Evolutionary conservation across 495 filamentous ascomycete species (phyloP), one percentile per base, ranked within the genome.

Genomic region (Penicillium paxilli): DNA sequence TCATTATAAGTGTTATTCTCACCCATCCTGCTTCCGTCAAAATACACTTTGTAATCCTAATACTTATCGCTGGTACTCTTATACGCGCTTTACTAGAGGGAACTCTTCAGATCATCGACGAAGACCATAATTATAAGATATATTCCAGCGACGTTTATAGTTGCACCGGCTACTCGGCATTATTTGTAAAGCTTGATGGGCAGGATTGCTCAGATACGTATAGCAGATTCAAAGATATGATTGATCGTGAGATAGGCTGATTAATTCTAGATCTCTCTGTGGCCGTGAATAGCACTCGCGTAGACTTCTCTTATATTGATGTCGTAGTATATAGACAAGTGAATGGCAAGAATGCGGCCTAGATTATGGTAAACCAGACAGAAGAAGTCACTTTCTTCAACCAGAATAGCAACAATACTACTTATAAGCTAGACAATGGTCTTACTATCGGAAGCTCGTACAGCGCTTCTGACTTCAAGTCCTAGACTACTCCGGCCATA

Each of bases 301-400:
- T 28, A 21, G 25, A 21, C 16, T 44, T 12, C n/a, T 11, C 24
- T 30, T 14, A 14, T 22, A 7, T 52, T 52, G 24, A 52, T 30
- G 26, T 44, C 10, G 49, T 1, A 11, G 38, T 19, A 8, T 52
- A 35, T 19, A 33, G 26, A 3, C 45, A 8, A 3, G 26, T 47
- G 25, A 23, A 52, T 21, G n/a, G 22, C 22, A 22, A 33, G n/a
- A 32, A 32, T 47, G n/a, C 22, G 32, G 33, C 19, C 32, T 57
- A 4, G 49, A 52, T 57, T 16, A 4, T 21, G 44, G 37, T 57
- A 4, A 17, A 57, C n/a, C 3, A 35, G 1, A 52, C 35, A 24
- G 44, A 49, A 3, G 19, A 33, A 20, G 35, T 57, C 49, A 48
- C 19, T 8, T 52, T 57, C 33, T 57, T 24, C 22, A 57, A 52